Base-by-base conservation (phyloP, 805 yeast genomes). In the Kodamaea nitidulidarum region DNA sequence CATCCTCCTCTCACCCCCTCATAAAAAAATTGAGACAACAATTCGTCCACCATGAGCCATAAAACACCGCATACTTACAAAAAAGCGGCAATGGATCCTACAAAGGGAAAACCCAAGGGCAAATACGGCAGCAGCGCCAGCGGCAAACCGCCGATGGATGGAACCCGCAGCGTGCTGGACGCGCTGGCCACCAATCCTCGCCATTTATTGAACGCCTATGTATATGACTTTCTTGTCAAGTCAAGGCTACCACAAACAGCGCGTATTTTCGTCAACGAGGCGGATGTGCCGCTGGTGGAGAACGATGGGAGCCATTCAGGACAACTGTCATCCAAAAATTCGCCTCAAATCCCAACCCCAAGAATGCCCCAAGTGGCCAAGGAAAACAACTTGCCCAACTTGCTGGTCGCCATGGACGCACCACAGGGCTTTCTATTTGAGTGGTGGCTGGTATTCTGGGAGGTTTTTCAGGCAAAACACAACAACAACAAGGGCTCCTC, bases 401-500 rank as follows among this genome's bases (percentile, higher is more conserved):
- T 78, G 25, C 63, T 67, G 15, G 70, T 81, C 53, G 67, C 79
- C 8, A 76, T 84, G 73, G 93, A 88, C 54, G 83, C 95, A 2
- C 93, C 95, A 0, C 86, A 82, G 50, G 93, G 96, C 5, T 88
- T 87, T 53, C 63, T 88, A 16, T 81, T 78, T 52, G 97, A 90
- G 58, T 88, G 97, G 97, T 88, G 96, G 96, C 88, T 80, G 67
- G 80, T 90, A 12, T 90, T 88, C 57, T 90, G 96, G 96, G 96
- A 88, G 56, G 81, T 88, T 20, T 86, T 83, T 61, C 84, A 84
- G 53, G 95, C 95, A 2, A 73, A 88, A 50, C 42, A 39, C 14
- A 79, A 86, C 30, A 36, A 38, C 3, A 26, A 32, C 39, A 37
- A 35, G 29, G 82, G 78, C 11, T 78, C 81, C 10, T 75, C 84